These are phyloP conservation scores for Globisporangium yorkense DNA, from an alignment of 352 stramenopile genomes.

Conservation along the genomic window DNA sequence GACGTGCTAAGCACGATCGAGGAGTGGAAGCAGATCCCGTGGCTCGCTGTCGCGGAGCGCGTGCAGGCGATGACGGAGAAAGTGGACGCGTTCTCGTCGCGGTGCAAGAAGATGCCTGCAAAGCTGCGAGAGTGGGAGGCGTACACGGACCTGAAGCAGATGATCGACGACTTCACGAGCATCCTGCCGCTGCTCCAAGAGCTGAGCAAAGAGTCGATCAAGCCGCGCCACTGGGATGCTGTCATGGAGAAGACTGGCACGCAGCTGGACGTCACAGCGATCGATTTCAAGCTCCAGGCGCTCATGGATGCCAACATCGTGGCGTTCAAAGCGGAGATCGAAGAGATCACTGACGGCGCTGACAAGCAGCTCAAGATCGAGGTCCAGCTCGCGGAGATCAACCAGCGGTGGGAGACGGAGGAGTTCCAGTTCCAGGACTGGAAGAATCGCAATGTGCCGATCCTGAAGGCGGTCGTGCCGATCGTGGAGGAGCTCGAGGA, in stretches of 20 bases:
- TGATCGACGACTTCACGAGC: slow-evolving; percentile 98
- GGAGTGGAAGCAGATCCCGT: slow-evolving; percentile 96
- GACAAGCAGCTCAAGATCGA: slow-evolving; percentile 99
- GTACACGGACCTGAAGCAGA: slow-evolving; percentile 94
- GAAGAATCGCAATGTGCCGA: slow-evolving; percentile 93
- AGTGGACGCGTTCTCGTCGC: slow-evolving; percentile 93
- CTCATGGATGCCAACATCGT: slow-evolving; percentile 94
- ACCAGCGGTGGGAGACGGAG: slow-evolving; percentile 89
- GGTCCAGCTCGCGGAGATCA: slow-evolving; percentile 92
- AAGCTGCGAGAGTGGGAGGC: slow-evolving; percentile 96
- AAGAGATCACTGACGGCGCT: slow-evolving; percentile 97
- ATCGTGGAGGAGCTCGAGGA: slow-evolving; percentile 98
- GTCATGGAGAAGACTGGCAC: slow-evolving; percentile 93
- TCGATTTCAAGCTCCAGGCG: slow-evolving; percentile 95
- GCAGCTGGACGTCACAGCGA: slow-evolving; percentile 90
- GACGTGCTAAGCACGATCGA: slow-evolving; percentile 97
- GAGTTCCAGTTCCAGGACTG: slow-evolving; percentile 95
- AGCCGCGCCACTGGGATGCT: slow-evolving; percentile 95
- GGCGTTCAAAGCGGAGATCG: slow-evolving; percentile 90
- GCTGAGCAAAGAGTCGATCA: slow-evolving; percentile 96
- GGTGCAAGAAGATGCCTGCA: slow-evolving; percentile 97
- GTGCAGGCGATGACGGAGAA: slow-evolving; percentile 96
- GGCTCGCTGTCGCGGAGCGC: slow-evolving; percentile 90
- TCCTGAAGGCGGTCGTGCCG: slow-evolving; percentile 94
- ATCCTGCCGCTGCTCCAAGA: slow-evolving; percentile 95